A percentile compares a stretch with the other conserved stretches of the same genome.
These are phyloP conservation scores for Blastobotrys capitulatus DNA, from an alignment of 1,139 yeast species.

Conservation along the genomic window DNA sequence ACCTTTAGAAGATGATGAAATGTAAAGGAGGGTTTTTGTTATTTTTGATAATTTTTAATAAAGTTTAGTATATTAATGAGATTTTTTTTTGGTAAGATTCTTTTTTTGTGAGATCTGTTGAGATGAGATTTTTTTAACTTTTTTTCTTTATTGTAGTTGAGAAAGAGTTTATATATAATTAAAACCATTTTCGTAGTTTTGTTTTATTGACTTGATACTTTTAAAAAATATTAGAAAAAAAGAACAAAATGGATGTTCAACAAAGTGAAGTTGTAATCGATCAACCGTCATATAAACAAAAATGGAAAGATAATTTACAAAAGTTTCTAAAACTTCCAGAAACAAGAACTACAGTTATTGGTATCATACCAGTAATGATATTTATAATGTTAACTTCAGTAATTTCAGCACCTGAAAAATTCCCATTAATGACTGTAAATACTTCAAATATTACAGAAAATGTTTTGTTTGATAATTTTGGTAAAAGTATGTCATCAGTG, in stretches of 20 bases:
- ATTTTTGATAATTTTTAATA: neutral
- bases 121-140: too few species aligned
- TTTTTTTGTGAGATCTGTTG: too few species aligned
- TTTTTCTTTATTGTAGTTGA: too few species aligned
- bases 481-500: neutral
- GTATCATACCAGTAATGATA: neutral
- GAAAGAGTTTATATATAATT: too few species aligned
- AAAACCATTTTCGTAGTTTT: too few species aligned
- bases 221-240: too few species aligned
- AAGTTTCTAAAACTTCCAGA: neutral
- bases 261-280: too few species aligned
- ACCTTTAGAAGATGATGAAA: constrained; percentile 21
- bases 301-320: neutral
- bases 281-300: too few species aligned
- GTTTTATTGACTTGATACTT: too few species aligned
- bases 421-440: neutral
- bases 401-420: neutral
- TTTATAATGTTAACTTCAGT: neutral
- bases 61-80: too few species aligned
- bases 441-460: neutral
- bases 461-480: neutral
- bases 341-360: neutral
- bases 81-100: too few species aligned
- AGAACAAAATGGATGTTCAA: too few species aligned
- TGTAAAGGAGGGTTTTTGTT: constrained; percentile 6